Evolutionary conservation across 257 asterid species (phyloP), one percentile per base, ranked within the genome.

Genomic region (Solanum clarkiae): DNA sequence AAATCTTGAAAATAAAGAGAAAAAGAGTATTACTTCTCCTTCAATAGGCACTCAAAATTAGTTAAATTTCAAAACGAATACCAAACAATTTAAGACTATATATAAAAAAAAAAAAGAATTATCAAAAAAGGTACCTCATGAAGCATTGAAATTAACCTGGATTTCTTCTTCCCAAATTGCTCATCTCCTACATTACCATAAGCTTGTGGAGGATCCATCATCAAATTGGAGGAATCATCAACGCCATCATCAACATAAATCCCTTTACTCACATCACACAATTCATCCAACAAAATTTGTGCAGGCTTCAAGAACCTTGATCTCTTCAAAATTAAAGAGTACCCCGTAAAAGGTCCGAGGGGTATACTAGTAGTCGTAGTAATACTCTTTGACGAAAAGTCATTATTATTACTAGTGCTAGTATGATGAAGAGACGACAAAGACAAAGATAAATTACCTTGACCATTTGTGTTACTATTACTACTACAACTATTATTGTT

Each of bases 231-330:
- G 57, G 90, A 93, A 45, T 85, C 92, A 59, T 57, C 24, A 17
- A 4, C 11, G 16, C 2, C 80, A 71, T 10, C 9, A 80, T 55
- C 65, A 53, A 84, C 88, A 36, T 89, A 95, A 80, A 93, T 63
- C 36, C 91, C 97, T 36, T 90, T 88, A 17, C 95, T 94, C 74
- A 92, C 93, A 75, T 90, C 94, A 80, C 98, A 95, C 80, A 93
- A 90, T 91, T 96, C 98, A 69, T 92, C 98, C 93, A 96, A 60
- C 88, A 96, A 84, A 84, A 90, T 92, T 66, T 95, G 99, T 17
- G 99, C 97, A 8, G 98, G 98, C 81, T 91, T 92, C 94, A 95
- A 84, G 70, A 96, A 95, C 57, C 93, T 93, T 7, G 98, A 95
- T 13, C 97, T 96, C 83, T 89, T 94, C 85, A 96, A 26, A 9